Evolutionary conservation across 345 rosid species (phyloP), one percentile per base, ranked within the genome.

Genomic region (Salix exigua): DNA sequence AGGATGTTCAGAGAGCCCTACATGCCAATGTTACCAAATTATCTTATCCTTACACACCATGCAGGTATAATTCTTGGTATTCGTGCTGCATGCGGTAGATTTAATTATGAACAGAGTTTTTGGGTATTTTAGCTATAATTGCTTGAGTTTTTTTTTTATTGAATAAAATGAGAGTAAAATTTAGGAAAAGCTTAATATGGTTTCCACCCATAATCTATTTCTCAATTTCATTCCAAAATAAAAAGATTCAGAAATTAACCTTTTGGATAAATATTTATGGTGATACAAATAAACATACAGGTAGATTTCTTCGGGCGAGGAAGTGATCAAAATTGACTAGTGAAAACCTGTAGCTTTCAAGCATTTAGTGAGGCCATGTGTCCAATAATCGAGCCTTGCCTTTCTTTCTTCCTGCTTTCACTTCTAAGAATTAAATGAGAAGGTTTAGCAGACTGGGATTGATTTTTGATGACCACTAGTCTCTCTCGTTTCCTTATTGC

Each of bases 1-100:
- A 84, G 76, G 96, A 93, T 78, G 97, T 93, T 68, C 97, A 93
- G 70, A 66, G 11, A 37, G 94, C 93, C 6, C 85, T 93, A 4
- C 94, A 91, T 75, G 96, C 96, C 4, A 93, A 91, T 71, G 76
- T 87, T 62, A 89, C 97, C 13, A 86, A 84, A 53, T 71, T 91
- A 44, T 72, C 90, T 6, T 92, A 92, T 70, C 91, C 88, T 17
- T 93, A 88, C 58, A 58, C 84, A 17, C 68, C 83, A 44, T 93
- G 97, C 97, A 93, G 93, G 94, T 88, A 77, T 9, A 3, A 44
- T 44, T 3, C 50, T 44, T 40, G 12, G 44, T 40, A 8, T 9
- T 40, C 9, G 42, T 38, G 42, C 2, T 31, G 33, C 33, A 3
- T 31, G 33, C 33, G 33, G 33, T 31, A 31, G 33, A 31, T 38